phyloP scores from a whole-genome alignment of 768 basidiomycete species.

The Termitomyces sp. region DNA sequence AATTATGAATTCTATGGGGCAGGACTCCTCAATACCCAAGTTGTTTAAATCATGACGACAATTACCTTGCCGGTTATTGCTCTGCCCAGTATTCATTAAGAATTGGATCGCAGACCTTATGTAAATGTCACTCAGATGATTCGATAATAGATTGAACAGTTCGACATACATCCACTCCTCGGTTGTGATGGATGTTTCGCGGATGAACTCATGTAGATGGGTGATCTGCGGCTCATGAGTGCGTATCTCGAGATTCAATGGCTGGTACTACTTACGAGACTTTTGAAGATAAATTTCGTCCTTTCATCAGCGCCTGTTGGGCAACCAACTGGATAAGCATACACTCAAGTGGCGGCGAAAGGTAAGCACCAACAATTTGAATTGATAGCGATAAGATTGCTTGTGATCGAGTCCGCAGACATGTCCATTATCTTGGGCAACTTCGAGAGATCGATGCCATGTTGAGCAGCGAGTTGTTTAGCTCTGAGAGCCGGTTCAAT shows the following conservation, averaged over 20 bases:
- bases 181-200: conserved; percentile 72
- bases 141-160: not conserved
- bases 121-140: not conserved
- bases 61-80: conserved; percentile 57
- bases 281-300: conserved; percentile 42
- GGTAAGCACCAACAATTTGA: conserved; percentile 4
- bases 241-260: not conserved
- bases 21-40: conserved; percentile 8
- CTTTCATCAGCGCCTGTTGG: conserved; percentile 37
- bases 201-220: conserved; percentile 74
- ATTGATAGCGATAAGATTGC: conserved; percentile 25
- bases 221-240: conserved; percentile 38
- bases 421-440: conserved; percentile 40
- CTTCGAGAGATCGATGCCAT: conserved; percentile 40
- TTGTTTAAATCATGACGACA: not conserved
- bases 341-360: not conserved
- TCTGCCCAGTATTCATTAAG: conserved; percentile 72
- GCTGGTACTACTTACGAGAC: conserved; percentile 31
- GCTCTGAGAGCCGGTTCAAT: conserved; percentile 27
- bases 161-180: conserved; percentile 79
- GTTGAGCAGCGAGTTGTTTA: conserved; percentile 28
- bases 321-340: not conserved
- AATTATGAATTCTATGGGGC: conserved; percentile 70
- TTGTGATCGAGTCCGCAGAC: conserved; percentile 40
- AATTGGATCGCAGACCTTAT: conserved; percentile 69